Evolutionary conservation across 495 filamentous ascomycete species (phyloP).

Genomic region (Aspergillus saccharolyticus): DNA sequence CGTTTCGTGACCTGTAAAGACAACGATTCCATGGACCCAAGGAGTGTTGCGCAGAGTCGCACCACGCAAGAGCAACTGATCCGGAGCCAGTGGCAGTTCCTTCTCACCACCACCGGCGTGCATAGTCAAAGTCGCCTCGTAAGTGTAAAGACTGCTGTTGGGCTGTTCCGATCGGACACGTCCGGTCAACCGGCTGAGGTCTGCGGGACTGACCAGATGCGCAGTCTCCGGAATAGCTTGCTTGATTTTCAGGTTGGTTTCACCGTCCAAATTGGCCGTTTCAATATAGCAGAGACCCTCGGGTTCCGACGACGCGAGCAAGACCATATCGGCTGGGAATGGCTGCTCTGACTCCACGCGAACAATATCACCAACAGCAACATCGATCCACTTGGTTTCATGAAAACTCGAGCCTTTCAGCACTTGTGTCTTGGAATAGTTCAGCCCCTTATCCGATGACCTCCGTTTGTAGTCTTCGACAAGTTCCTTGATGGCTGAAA

Average conservation of each 20-base stretch:
- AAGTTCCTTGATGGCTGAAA: slow-evolving; percentile 92
- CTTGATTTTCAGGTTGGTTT: slow-evolving; percentile 99
- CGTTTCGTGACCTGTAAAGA: slow-evolving; percentile 98
- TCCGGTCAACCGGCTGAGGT: slow-evolving; percentile 81
- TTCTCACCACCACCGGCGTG: slow-evolving; percentile 92
- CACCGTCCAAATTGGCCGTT: slow-evolving; percentile 95
- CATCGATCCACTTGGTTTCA: slow-evolving; percentile 87
- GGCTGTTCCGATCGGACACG: slow-evolving; percentile 92
- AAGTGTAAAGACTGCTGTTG: slow-evolving; percentile 97
- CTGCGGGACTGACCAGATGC: slow-evolving; percentile 76
- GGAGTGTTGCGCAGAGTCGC: slow-evolving; percentile 95
- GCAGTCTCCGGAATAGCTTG: slow-evolving; percentile 94
- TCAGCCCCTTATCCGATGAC: slow-evolving; percentile 78
- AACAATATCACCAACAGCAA: slow-evolving; percentile 89
- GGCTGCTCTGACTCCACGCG: slow-evolving; percentile 93
- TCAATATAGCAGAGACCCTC: slow-evolving; percentile 99
- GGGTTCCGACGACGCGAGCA: slow-evolving; percentile 92
- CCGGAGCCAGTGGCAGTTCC: slow-evolving; percentile 75
- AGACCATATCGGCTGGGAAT: slow-evolving; percentile 90
- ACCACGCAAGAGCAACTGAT: slow-evolving; percentile 84
- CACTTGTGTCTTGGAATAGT: slow-evolving; percentile 81
- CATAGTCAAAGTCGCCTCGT: slow-evolving; percentile 94
- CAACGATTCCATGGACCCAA: slow-evolving; percentile 94
- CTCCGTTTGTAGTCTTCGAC: slow-evolving; percentile 92
- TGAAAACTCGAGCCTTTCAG: slow-evolving; percentile 80